phyloP scores from a whole-genome alignment of 345 rosid species.

The Heritiera fomes region DNA sequence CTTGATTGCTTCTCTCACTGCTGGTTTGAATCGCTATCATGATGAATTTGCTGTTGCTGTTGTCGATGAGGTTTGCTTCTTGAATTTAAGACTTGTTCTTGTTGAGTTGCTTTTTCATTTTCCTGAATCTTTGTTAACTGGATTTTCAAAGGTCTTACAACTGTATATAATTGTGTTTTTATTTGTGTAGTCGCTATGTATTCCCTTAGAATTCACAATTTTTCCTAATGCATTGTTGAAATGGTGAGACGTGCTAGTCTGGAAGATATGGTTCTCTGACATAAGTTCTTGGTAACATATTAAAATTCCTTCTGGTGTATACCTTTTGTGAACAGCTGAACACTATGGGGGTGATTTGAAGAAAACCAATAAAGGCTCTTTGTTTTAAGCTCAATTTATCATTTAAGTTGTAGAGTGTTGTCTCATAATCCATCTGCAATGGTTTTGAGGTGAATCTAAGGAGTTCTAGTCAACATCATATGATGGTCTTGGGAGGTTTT shows the following conservation, averaged over 20 bases:
- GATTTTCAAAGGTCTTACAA: neutral
- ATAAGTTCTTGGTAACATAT: neutral
- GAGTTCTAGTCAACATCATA: neutral
- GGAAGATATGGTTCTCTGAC: neutral
- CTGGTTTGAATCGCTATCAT: conserved; percentile 97
- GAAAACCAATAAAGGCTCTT: neutral
- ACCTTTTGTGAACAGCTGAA: neutral
- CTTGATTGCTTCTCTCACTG: conserved; percentile 94
- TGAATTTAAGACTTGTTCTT: conserved; percentile 13
- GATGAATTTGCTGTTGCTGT: conserved; percentile 97
- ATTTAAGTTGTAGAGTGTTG: neutral
- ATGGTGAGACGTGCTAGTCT: neutral
- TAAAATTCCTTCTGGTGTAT: neutral
- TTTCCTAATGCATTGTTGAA: neutral
- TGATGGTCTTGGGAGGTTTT: conserved; percentile 3
- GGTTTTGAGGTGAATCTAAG: neutral
- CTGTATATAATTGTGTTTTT: conserved; percentile 5
- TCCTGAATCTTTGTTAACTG: conserved; percentile 11
- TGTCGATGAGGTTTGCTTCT: conserved; percentile 88
- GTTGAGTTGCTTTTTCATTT: conserved; percentile 9
- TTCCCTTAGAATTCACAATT: neutral
- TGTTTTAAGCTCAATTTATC: neutral
- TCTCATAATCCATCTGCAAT: neutral
- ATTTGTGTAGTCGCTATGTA: neutral
- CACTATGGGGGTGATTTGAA: neutral